Base-by-base conservation (phyloP, 2,329 filamentous ascomycete species). In the Fusarium sp. region DNA sequence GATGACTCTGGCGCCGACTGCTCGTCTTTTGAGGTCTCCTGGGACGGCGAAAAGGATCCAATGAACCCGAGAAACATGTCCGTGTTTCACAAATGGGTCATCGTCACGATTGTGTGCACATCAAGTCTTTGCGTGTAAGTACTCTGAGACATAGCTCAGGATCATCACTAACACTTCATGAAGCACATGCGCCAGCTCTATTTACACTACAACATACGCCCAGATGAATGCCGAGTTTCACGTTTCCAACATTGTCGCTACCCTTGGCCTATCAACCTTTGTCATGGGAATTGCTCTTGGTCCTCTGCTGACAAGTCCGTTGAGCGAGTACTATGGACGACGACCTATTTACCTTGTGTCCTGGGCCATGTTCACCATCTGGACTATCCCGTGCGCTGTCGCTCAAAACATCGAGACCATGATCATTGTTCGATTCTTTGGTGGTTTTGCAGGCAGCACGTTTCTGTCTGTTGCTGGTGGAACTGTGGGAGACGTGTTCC, bases 181-280 rank as follows among this genome's bases (percentile, higher is more conserved):
- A 30, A 43, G 94, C 92, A 65, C 96, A 94, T 94, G 93, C 80
- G 89, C 93, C 1, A 95, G 92, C 39, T 95, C 94, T 5, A 90
- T 97, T 76, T 97, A 97, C 82, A 76, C 76, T 2, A 34, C 76
- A 2, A 78, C 76, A 0, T 77, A 78, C 13, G 37, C 52, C 0
- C 74, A 77, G 30, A 73, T 77, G 48, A 68, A 68, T 23, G 54
- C 58, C 2, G 76, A 76, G 4, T 72, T 77, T 56, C 35, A 67
- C 23, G 59, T 23, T 7, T 71, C 76, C 2, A 64, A 45, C 0
- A 56, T 75, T 5, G 41, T 69, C 16, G 63, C 67, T 0, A 73
- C 74, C 0, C 60, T 72, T 0, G 76, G 76, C 0, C 70, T 77
- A 2, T 78, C 76, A 10, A 70, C 68, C 0, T 77, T 78, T 1